Base-by-base conservation (phyloP, 179 eudicot genomes). In the Spinacia oleracea region DNA sequence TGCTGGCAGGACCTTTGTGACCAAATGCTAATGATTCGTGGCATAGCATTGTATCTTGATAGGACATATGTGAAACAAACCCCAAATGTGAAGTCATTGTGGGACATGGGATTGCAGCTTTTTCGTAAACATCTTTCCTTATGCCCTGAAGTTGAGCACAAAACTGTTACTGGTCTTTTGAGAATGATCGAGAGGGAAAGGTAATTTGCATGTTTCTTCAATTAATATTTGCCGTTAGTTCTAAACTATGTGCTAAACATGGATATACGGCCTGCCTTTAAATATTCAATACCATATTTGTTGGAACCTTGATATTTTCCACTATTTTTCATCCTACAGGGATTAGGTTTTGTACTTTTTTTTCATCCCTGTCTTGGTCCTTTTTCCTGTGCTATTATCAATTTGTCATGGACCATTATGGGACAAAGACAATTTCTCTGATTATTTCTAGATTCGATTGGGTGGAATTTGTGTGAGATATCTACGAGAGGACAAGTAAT, bases 41-140 rank as follows among this genome's bases (percentile, higher is more conserved):
- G 94, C 72, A 96, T 96, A 85, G 99, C 99, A 63, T 86, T 93
- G 78, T 91, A 86, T 86, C 96, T 93, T 38, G 98, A 96, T 81
- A 92, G 99, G 84, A 96, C 97, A 7, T 96, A 93, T 73, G 99
- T 92, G 85, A 96, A 92, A 77, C 99, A 93, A 82, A 87, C 88
- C 56, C 89, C 97, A 34, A 88, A 85, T 85, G 92, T 91, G 74
- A 91, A 91, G 70, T 96, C 99, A 67, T 83, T 96, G 83, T 96
- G 98, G 98, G 99, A 96, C 88, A 96, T 96, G 99, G 99, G 99
- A 56, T 86, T 96, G 89, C 97, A 89, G 84, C 97, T 96, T 79
- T 96, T 90, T 73, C 92, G 94, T 55, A 93, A 89, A 82, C 96
- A 96, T 86, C 91, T 96, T 72, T 87, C 91, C 3, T 86, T 81